These are phyloP conservation scores for Fraxinus velutina DNA, from an alignment of 305 asterid species.

Conservation along the genomic window DNA sequence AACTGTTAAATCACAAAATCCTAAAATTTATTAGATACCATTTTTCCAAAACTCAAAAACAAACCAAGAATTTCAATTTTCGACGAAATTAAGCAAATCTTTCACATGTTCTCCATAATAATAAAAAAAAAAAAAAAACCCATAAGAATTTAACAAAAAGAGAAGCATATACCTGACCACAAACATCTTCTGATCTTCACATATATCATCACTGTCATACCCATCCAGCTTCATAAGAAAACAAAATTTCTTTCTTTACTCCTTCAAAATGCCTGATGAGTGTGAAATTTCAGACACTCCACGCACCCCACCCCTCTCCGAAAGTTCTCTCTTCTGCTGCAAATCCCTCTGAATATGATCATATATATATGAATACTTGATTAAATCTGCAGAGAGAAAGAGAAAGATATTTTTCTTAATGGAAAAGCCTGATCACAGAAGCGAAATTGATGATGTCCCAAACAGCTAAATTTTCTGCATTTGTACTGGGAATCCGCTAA, in stretches of 20 bases:
- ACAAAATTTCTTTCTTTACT: not conserved
- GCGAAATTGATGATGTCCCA: not conserved
- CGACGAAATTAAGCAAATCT: not conserved
- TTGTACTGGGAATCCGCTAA: not conserved
- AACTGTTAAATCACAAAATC: not conserved
- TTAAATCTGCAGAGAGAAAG: not conserved
- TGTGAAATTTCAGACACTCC: not conserved
- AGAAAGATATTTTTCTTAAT: not conserved
- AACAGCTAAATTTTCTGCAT: not conserved
- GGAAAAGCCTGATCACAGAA: not conserved
- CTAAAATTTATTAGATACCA: not conserved
- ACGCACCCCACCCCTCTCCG: not conserved
- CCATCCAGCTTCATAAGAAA: constrained; percentile 41
- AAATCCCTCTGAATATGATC: not conserved
- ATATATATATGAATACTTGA: not conserved
- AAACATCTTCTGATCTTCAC: constrained; percentile 35
- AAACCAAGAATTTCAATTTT: constrained; percentile 16
- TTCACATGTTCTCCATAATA: not conserved
- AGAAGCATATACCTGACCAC: constrained; percentile 49
- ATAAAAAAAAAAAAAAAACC: not conserved
- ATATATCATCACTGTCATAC: constrained; percentile 54
- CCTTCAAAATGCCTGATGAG: constrained; percentile 7
- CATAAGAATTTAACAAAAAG: not conserved
- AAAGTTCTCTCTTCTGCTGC: not conserved
- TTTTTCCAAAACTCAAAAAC: not conserved